Conservation (phyloP, 208 protist genomes). For the Wallacemonas sp. region DNA sequence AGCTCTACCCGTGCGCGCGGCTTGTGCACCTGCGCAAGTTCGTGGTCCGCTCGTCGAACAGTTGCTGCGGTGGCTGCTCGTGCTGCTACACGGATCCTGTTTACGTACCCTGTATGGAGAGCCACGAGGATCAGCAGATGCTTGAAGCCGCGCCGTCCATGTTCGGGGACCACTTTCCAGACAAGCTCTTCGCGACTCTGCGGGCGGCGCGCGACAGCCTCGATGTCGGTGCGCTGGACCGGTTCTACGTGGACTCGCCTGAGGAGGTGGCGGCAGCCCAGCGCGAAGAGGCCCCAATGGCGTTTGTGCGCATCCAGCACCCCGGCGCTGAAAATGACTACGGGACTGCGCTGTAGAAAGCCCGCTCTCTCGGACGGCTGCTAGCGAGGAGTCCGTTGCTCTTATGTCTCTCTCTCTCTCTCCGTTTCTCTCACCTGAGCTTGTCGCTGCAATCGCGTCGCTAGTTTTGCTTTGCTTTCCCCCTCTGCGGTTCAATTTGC, state of each 20-base stretch:
- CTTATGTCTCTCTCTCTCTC: constrained; percentile 11
- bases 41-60: constrained; percentile 24
- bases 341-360: constrained; percentile 7
- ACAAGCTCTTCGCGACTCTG: constrained; percentile 65
- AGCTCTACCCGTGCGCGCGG: constrained; percentile 61
- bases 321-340: constrained; percentile 1
- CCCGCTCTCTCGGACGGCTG: not conserved
- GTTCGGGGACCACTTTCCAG: constrained; percentile 88
- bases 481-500: not conserved
- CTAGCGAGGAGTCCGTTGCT: not conserved
- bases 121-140: constrained; percentile 65
- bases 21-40: constrained; percentile 77
- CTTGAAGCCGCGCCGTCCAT: constrained; percentile 70
- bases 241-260: constrained; percentile 58
- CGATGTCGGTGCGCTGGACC: constrained; percentile 65
- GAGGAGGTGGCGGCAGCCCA: constrained; percentile 5
- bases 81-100: constrained; percentile 50
- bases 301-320: constrained; percentile 16
- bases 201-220: constrained; percentile 35
- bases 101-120: constrained; percentile 60
- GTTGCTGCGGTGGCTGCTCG: constrained; percentile 16
- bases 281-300: constrained; percentile 27
- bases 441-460: not conserved
- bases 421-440: not conserved
- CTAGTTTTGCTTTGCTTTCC: constrained; percentile 13